Evolutionary conservation across 345 rosid genomes (phyloP), one percentile per base, ranked within the genome.

Genomic region (Lenwebbia sp.): DNA sequence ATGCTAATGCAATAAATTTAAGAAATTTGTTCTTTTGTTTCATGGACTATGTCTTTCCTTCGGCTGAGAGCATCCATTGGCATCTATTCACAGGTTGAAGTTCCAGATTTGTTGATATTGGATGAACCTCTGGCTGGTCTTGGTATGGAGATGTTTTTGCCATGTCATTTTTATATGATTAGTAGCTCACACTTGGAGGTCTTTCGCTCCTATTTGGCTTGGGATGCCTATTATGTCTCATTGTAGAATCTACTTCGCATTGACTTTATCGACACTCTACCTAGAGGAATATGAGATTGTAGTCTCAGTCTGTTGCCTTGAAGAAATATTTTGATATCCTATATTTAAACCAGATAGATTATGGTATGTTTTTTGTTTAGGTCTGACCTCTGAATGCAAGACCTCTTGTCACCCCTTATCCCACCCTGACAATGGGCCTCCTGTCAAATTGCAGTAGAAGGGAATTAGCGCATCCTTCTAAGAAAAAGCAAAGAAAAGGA

Each of bases 81-180:
- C 44, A 33, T 70, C 78, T 70, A 70, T 87, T 56, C 86, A 86
- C 91, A 96, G 98, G 97, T 94, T 53, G 94, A 94, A 88, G 94
- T 94, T 57, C 99, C 98, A 83, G 96, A 96, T 88, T 86, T 95
- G 75, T 78, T 97, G 90, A 93, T 97, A 89, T 86, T 96, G 93
- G 99, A 97, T 85, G 99, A 97, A 88, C 99, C 99, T 83, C 98
- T 97, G 84, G 98, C 98, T 86, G 99, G 99, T 88, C 98, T 96
- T 87, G 99, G 98, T 96, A 95, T 87, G 94, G 55, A 13, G 53
- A 86, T 85, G 65, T 28, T 84, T 89, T 86, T 85, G 3, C 57
- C 88, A 28, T 60, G 49, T 87, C 86, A 54, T 83, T n/a, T 52
- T 82, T 91, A 58, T 57, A 13, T 21, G 75, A 17, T 49, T 21